phyloP scores from a whole-genome alignment of 2,329 filamentous ascomycete genomes.

The Exophiala spinifera region DNA sequence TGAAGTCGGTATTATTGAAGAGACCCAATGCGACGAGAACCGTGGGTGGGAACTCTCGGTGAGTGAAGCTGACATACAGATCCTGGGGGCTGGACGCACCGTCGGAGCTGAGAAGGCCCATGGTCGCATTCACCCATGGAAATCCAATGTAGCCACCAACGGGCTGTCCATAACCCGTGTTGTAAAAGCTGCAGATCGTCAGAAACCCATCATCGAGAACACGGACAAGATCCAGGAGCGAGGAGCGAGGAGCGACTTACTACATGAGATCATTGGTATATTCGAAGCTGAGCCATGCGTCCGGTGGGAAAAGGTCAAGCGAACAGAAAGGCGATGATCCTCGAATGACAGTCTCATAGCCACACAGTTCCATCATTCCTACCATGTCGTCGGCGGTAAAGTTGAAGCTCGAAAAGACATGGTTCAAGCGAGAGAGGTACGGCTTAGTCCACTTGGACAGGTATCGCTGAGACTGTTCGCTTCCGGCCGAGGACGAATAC shows the following conservation, averaged over 20 bases:
- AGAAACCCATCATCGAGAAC: too few species aligned
- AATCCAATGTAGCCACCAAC: slow-evolving; percentile 59
- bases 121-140: slow-evolving; percentile 65
- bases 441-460: slow-evolving; percentile 58
- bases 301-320: slow-evolving; percentile 55
- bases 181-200: slow-evolving; percentile 48
- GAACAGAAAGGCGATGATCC: slow-evolving; percentile 62
- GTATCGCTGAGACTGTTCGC: slow-evolving; percentile 52
- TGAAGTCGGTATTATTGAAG: slow-evolving; percentile 64
- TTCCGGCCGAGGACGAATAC: slow-evolving; percentile 58
- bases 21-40: slow-evolving; percentile 65
- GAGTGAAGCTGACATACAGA: slow-evolving; percentile 66
- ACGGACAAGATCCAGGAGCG: too few species aligned
- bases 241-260: too few species aligned
- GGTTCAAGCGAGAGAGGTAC: slow-evolving; percentile 57
- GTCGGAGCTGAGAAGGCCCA: slow-evolving; percentile 46
- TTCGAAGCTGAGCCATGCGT: slow-evolving; percentile 66
- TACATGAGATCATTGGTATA: slow-evolving; percentile 64
- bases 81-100: slow-evolving; percentile 47
- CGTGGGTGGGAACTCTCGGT: slow-evolving; percentile 65
- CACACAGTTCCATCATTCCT: slow-evolving; percentile 64
- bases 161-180: slow-evolving; percentile 61
- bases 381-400: slow-evolving; percentile 62
- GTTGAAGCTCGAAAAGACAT: slow-evolving; percentile 56
- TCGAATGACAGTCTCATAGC: slow-evolving; percentile 63